Conservation (phyloP, 169 alveolate species). For the Ichthyophthirius multifiliis region DNA sequence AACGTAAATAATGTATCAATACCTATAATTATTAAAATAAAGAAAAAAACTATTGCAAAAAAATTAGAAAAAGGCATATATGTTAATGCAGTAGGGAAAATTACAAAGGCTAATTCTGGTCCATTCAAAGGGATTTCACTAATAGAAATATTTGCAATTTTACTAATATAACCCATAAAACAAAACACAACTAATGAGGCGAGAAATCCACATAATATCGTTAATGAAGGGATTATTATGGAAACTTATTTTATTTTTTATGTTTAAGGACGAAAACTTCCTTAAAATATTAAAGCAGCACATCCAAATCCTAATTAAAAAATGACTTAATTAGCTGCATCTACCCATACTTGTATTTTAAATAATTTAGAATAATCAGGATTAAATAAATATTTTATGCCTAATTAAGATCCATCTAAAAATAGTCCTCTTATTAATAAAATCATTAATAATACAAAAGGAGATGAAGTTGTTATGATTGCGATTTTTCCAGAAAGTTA, state of each 20-base stretch:
- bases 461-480: constrained; percentile 36
- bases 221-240: constrained; percentile 27
- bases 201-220: constrained; percentile 31
- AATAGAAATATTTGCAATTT: constrained; percentile 1
- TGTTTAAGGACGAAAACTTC: constrained; percentile 28
- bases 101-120: constrained; percentile 51
- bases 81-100: constrained; percentile 50
- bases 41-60: constrained; percentile 45
- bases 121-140: constrained; percentile 39
- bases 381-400: constrained; percentile 31
- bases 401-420: constrained; percentile 43
- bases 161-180: constrained; percentile 44
- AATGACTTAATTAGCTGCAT: constrained; percentile 51
- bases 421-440: constrained; percentile 42
- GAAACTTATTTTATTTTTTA: constrained; percentile 19
- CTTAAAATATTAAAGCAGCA: constrained; percentile 28
- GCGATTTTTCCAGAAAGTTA: constrained; percentile 32
- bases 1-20: constrained; percentile 37
- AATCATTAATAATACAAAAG: constrained; percentile 30
- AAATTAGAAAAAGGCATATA: constrained; percentile 40
- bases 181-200: constrained; percentile 43
- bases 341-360: constrained; percentile 47
- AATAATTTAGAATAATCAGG: constrained; percentile 47
- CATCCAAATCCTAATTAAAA: constrained; percentile 37
- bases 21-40: constrained; percentile 1